Evolutionary conservation across 2,329 filamentous ascomycete species (phyloP).

Genomic region (Davidsoniella virescens): DNA sequence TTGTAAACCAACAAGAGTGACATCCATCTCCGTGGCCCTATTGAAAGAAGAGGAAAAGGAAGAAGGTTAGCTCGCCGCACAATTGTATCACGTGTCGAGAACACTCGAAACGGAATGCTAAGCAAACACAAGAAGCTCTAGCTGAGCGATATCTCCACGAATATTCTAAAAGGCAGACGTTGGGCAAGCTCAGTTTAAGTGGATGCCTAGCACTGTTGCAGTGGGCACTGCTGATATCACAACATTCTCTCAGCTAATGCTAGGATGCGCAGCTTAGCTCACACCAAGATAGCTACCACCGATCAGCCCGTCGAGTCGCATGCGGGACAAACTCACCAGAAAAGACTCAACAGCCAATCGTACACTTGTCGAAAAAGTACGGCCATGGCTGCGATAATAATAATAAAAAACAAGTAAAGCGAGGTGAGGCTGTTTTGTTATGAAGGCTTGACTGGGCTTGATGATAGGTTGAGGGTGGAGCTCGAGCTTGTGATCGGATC

Average conservation of each 20-base stretch:
- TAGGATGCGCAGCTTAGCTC: too few relatives aligned
- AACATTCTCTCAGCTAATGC: too few relatives aligned
- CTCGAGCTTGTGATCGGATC: not conserved
- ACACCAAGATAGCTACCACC: not conserved
- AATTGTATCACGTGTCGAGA: not conserved
- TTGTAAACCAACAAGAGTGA: slow-evolving; percentile 96
- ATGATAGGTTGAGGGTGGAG: not conserved
- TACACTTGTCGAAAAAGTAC: slow-evolving; percentile 88
- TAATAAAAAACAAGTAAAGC: not conserved
- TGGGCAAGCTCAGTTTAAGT: not conserved
- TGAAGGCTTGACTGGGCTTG: not conserved
- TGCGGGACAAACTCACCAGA: slow-evolving; percentile 53
- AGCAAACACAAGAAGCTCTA: not conserved
- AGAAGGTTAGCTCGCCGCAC: slow-evolving; percentile 1
- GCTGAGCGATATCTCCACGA: not conserved
- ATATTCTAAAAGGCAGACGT: not conserved
- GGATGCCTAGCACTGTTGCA: too few relatives aligned
- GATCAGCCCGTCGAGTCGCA: not conserved
- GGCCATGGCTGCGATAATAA: slow-evolving; percentile 46
- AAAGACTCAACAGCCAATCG: slow-evolving; percentile 94
- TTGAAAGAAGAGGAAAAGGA: not conserved
- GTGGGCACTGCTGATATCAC: not conserved
- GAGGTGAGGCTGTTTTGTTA: slow-evolving; percentile 13
- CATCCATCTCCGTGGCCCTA: slow-evolving; percentile 98
- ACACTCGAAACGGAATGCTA: too few relatives aligned